Percentiles rank a stretch among this genome's conserved stretches.
Evolutionary conservation across 2,329 filamentous ascomycete species (phyloP).

Genomic region (Xylariaceae sp.): DNA sequence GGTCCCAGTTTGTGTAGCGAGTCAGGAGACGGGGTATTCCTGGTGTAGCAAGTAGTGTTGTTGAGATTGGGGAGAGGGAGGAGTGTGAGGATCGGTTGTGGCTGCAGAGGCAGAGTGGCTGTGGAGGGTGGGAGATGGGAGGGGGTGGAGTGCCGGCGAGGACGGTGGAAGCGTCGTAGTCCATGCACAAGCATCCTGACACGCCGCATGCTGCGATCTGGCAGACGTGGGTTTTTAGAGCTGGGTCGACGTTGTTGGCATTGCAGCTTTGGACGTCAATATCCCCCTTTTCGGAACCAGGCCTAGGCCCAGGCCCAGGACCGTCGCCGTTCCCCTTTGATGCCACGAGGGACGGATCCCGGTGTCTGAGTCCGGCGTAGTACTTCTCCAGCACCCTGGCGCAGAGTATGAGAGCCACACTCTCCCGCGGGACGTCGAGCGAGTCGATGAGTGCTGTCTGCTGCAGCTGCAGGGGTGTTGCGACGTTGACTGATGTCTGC

Average conservation of each 20-base stretch:
- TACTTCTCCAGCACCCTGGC: constrained; percentile 11
- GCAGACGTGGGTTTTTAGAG: constrained; percentile 1
- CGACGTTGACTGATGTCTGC: not conserved
- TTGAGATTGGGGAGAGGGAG: not conserved
- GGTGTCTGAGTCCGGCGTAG: constrained; percentile 5
- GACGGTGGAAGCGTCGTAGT: constrained; percentile 1
- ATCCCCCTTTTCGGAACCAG: no score
- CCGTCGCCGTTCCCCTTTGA: not conserved
- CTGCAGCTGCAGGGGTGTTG: not conserved
- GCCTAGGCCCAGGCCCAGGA: not conserved
- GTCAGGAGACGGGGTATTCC: constrained; percentile 1
- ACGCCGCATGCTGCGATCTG: constrained; percentile 5
- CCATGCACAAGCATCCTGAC: not conserved
- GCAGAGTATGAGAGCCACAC: constrained; percentile 10
- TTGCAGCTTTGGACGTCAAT: not conserved
- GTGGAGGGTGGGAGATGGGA: not conserved
- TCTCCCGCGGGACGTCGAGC: constrained; percentile 5
- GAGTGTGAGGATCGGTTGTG: constrained; percentile 4
- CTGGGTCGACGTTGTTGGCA: not conserved
- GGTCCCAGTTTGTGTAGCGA: constrained; percentile 11
- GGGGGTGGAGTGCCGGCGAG: not conserved
- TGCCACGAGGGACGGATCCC: not conserved
- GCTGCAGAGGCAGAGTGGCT: constrained; percentile 2
- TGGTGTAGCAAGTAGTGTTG: not conserved
- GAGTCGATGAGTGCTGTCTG: not conserved